Percentiles rank a stretch among this genome's conserved stretches.
Evolutionary conservation across 805 yeast genomes (phyloP).

Genomic region (Pichia ethanolica): DNA sequence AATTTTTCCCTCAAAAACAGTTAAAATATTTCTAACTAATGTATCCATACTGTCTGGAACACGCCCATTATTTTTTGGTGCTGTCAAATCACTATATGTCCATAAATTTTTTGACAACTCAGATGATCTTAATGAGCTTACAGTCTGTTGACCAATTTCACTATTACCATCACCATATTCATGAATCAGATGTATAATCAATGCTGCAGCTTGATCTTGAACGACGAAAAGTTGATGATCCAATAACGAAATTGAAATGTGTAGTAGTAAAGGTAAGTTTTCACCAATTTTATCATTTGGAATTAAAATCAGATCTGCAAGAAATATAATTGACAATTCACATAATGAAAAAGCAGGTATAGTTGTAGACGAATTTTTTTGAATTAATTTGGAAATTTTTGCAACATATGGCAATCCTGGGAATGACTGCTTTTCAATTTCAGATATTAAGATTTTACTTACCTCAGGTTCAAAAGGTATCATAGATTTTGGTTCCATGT

Average conservation of each 20-base stretch:
- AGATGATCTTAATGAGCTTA: constrained; percentile 47
- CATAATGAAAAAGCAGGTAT: constrained; percentile 76
- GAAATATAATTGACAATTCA: constrained; percentile 75
- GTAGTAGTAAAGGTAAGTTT: constrained; percentile 66
- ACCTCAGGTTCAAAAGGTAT: constrained; percentile 44
- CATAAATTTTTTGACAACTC: constrained; percentile 51
- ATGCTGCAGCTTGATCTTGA: constrained; percentile 74
- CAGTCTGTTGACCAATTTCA: constrained; percentile 48
- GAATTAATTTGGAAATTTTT: constrained; percentile 50
- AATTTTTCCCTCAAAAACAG: constrained; percentile 41
- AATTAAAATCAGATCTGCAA: constrained; percentile 70
- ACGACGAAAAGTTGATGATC: constrained; percentile 85
- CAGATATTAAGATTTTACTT: constrained; percentile 11
- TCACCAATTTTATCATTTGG: constrained; percentile 56
- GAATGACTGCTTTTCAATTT: constrained; percentile 7
- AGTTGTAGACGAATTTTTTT: constrained; percentile 34
- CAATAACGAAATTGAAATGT: constrained; percentile 67
- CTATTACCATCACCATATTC: constrained; percentile 46
- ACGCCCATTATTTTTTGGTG: constrained; percentile 69
- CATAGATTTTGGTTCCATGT: constrained; percentile 80
- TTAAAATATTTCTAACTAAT: constrained; percentile 55
- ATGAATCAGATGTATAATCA: constrained; percentile 66
- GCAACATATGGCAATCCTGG: constrained; percentile 64
- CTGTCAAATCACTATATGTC: constrained; percentile 80
- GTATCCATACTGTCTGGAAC: constrained; percentile 83